Evolutionary conservation across 352 stramenopile species (phyloP).

Genomic region (Phytopythium boreale): DNA sequence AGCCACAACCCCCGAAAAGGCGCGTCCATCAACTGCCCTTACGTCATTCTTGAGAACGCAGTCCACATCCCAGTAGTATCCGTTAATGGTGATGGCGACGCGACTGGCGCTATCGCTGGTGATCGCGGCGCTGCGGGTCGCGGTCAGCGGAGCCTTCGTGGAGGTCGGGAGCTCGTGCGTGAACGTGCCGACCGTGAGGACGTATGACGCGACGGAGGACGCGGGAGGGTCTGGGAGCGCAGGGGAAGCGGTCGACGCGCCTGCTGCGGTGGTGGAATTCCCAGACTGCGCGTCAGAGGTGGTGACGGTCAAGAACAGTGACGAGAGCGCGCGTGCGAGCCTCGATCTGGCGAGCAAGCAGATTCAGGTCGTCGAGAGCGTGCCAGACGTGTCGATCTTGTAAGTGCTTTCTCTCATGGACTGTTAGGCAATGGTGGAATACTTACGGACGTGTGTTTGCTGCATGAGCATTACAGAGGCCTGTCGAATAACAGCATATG

Average conservation of each 20-base stretch:
- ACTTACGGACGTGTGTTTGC: background rate
- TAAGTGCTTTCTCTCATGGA: conserved; percentile 9
- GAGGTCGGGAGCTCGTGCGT: conserved; percentile 9
- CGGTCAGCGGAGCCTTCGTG: background rate
- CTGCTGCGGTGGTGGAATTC: conserved; percentile 17
- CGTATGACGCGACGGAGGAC: background rate
- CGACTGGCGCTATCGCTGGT: background rate
- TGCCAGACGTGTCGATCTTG: conserved; percentile 26
- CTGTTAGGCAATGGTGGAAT: background rate
- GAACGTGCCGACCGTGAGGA: conserved; percentile 5
- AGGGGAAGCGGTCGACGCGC: conserved; percentile 6
- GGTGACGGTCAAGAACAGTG: conserved; percentile 14
- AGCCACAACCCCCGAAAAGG: background rate
- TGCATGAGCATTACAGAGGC: conserved; percentile 9
- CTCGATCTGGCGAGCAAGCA: conserved; percentile 25
- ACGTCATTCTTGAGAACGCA: background rate
- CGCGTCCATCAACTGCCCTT: background rate
- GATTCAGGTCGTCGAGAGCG: conserved; percentile 26
- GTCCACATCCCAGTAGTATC: background rate
- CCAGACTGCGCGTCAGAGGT: conserved; percentile 20
- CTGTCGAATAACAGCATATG: conserved; percentile 37
- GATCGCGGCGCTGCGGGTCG: background rate
- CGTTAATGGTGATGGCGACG: background rate
- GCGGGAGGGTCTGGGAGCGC: conserved; percentile 3
- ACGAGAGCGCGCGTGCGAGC: conserved; percentile 6